Conservation (phyloP, 495 filamentous ascomycete species). For the Xylaria sp. region DNA sequence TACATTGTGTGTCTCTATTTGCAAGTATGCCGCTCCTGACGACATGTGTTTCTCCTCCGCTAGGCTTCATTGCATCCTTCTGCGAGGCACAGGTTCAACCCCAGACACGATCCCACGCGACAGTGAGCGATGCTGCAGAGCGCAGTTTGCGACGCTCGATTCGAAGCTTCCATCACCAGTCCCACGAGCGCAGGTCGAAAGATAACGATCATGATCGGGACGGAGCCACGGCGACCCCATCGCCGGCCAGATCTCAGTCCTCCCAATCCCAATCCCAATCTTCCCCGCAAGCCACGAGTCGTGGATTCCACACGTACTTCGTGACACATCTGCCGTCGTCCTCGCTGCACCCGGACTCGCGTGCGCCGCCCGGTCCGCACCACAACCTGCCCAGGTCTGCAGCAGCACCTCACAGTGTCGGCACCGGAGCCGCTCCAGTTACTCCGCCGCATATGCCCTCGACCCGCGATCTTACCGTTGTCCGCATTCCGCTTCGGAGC, state of each 20-base stretch:
- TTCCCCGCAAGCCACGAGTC: constrained; percentile 43
- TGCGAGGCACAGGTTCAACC: constrained; percentile 45
- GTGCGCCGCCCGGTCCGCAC: constrained; percentile 62
- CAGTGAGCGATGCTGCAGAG: constrained; percentile 13
- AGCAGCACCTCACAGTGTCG: constrained; percentile 76
- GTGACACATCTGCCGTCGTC: constrained; percentile 93
- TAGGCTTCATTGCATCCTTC: constrained; percentile 57
- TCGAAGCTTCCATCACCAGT: constrained; percentile 27
- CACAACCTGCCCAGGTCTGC: constrained; percentile 86
- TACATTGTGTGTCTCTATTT: background rate
- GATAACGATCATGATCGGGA: constrained; percentile 12
- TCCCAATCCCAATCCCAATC: constrained; percentile 23
- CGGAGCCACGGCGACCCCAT: constrained; percentile 21
- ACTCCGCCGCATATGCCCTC: constrained; percentile 62
- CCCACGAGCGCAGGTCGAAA: constrained; percentile 22
- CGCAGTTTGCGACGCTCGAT: constrained; percentile 28
- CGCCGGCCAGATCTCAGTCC: constrained; percentile 26
- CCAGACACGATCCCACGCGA: constrained; percentile 25
- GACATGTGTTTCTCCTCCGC: constrained; percentile 21
- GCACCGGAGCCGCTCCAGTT: constrained; percentile 58
- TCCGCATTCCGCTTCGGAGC: constrained; percentile 91
- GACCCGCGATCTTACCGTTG: constrained; percentile 85
- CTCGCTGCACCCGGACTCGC: constrained; percentile 88
- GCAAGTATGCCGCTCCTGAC: constrained; percentile 19
- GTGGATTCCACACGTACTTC: constrained; percentile 93